phyloP scores from a whole-genome alignment of 2,329 filamentous ascomycete genomes.

The Trichoderma endophyticum region DNA sequence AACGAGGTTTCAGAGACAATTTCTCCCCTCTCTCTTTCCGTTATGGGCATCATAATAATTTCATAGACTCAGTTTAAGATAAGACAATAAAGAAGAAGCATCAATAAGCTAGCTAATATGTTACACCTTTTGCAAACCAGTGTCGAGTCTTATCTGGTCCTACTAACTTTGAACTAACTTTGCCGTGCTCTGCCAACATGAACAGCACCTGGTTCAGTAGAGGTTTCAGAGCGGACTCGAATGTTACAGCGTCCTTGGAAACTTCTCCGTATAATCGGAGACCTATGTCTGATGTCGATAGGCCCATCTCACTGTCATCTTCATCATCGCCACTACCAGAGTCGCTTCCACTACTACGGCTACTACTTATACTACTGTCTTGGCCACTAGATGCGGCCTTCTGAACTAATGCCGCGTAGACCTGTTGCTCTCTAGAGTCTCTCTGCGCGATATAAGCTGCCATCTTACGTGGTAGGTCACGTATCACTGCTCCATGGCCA shows the following conservation, averaged over 20 bases:
- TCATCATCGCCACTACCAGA: background rate
- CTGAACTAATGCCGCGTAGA: background rate
- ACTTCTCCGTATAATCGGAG: background rate
- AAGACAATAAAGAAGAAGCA: background rate
- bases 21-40: background rate
- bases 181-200: background rate
- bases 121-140: background rate
- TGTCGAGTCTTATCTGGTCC: background rate
- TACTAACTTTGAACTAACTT: background rate
- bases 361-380: background rate
- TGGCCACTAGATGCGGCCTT: background rate
- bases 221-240: background rate
- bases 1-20: background rate
- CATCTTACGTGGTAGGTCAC: slow-evolving; percentile 36
- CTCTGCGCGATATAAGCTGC: background rate
- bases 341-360: background rate
- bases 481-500: slow-evolving; percentile 62
- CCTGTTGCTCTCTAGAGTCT: background rate
- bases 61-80: background rate
- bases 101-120: background rate
- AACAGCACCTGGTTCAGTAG: background rate
- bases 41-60: background rate
- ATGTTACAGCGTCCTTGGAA: background rate
- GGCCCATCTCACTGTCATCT: background rate
- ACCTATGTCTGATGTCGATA: background rate